A percentile compares a stretch with the other conserved stretches of the same genome.
Evolutionary conservation across 805 yeast species (phyloP).

Genomic region (Cyberlindnera suaveolens): DNA sequence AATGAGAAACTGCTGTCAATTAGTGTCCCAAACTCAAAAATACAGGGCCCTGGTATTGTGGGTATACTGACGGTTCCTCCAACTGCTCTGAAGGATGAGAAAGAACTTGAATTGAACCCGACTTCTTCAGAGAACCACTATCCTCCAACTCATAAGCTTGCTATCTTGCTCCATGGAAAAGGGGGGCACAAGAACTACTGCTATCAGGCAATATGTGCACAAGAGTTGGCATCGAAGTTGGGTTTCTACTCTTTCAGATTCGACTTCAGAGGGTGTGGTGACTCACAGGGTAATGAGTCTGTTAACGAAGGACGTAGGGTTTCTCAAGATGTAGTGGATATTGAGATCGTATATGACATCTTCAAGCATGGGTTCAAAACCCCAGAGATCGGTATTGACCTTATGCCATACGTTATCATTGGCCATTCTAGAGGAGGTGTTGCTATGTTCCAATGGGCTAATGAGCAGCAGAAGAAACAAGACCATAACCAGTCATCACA

Average conservation of each 20-base stretch:
- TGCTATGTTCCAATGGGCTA: slow-evolving; percentile 70
- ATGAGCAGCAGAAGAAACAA: slow-evolving; percentile 34
- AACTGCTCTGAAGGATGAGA: slow-evolving; percentile 18
- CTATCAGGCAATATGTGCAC: slow-evolving; percentile 61
- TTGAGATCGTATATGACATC: slow-evolving; percentile 38
- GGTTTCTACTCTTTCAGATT: slow-evolving; percentile 68
- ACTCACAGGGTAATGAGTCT: slow-evolving; percentile 43
- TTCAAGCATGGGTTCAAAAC: slow-evolving; percentile 21
- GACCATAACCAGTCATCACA: slow-evolving; percentile 29
- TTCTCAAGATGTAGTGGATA: slow-evolving; percentile 62
- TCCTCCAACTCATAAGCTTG: slow-evolving; percentile 42
- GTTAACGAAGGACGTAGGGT: slow-evolving; percentile 46
- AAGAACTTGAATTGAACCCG: slow-evolving; percentile 9
- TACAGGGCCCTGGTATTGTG: slow-evolving; percentile 26
- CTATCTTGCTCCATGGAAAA: slow-evolving; percentile 73
- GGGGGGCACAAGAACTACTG: slow-evolving; percentile 81
- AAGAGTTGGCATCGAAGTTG: slow-evolving; percentile 44
- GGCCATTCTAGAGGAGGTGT: slow-evolving; percentile 80
- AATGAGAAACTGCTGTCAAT: slow-evolving; percentile 24
- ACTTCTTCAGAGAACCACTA: slow-evolving; percentile 13
- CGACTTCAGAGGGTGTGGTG: slow-evolving; percentile 85
- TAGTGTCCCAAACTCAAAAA: slow-evolving; percentile 17
- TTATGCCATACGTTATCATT: slow-evolving; percentile 51
- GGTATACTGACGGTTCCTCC: slow-evolving; percentile 32
- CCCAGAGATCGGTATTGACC: slow-evolving; percentile 29